These are phyloP conservation scores for Crassisporium funariophilum DNA, from an alignment of 768 basidiomycete genomes.

Conservation along the genomic window DNA sequence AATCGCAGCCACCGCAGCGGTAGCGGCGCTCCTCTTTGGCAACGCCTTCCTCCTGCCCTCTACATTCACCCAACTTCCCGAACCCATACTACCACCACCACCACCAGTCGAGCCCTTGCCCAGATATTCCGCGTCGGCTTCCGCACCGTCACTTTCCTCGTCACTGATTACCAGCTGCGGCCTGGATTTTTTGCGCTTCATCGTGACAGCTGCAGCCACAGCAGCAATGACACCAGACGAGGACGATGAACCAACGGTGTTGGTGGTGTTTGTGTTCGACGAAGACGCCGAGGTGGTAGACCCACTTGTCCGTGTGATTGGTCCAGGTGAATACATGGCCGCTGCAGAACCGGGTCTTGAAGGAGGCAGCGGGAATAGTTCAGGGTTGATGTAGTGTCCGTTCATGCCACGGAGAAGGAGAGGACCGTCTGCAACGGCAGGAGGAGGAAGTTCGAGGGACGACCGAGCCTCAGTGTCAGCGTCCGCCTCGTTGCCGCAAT, in stretches of 20 bases:
- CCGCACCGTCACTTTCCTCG: slow-evolving; percentile 67
- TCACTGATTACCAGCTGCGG: slow-evolving; percentile 41
- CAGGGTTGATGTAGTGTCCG: slow-evolving; percentile 31
- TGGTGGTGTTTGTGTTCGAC: not conserved
- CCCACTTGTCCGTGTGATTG: slow-evolving; percentile 31
- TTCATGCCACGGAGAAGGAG: slow-evolving; percentile 32
- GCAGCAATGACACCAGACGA: slow-evolving; percentile 23
- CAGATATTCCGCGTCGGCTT: slow-evolving; percentile 69
- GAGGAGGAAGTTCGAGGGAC: slow-evolving; percentile 35
- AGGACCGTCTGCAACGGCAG: slow-evolving; percentile 7
- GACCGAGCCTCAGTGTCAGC: slow-evolving; percentile 42
- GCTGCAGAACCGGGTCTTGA: slow-evolving; percentile 37
- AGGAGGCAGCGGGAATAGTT: slow-evolving; percentile 37
- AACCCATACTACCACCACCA: slow-evolving; percentile 24
- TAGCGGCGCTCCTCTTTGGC: slow-evolving; percentile 27
- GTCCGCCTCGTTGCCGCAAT: slow-evolving; percentile 32
- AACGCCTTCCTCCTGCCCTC: slow-evolving; percentile 56
- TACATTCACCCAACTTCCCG: slow-evolving; percentile 50
- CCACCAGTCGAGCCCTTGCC: slow-evolving; percentile 11
- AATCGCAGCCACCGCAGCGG: slow-evolving; percentile 37
- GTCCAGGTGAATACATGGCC: slow-evolving; percentile 33
- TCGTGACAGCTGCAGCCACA: slow-evolving; percentile 28
- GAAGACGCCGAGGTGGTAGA: slow-evolving; percentile 27
- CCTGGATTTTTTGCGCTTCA: slow-evolving; percentile 59
- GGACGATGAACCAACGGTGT: slow-evolving; percentile 20